These are phyloP conservation scores for Phyllosticta capitalensis DNA, from an alignment of 2,329 filamentous ascomycete species.

Conservation along the genomic window DNA sequence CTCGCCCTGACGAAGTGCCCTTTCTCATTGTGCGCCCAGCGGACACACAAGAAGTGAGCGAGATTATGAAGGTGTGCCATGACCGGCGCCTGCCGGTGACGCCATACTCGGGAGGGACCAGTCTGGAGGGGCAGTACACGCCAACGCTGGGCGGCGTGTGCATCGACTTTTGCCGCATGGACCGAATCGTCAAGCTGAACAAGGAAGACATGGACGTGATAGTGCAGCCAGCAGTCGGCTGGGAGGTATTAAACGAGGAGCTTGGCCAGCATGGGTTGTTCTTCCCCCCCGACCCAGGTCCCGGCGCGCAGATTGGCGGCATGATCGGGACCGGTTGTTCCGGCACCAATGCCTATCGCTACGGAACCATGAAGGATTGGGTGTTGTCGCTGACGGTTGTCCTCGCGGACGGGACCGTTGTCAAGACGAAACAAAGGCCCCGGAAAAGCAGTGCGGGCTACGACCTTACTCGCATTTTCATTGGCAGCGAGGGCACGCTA, in stretches of 20 bases:
- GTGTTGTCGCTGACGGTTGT: slow-evolving; percentile 80
- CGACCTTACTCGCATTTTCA: slow-evolving; percentile 80
- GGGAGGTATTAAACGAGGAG: slow-evolving; percentile 76
- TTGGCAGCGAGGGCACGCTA: slow-evolving; percentile 85
- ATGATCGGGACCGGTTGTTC: slow-evolving; percentile 71
- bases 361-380: slow-evolving; percentile 94
- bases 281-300: slow-evolving; percentile 86
- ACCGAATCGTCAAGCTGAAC: slow-evolving; percentile 67
- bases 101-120: slow-evolving; percentile 79
- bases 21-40: slow-evolving; percentile 64
- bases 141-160: slow-evolving; percentile 75
- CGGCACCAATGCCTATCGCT: slow-evolving; percentile 84
- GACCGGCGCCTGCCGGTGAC: slow-evolving; percentile 72
- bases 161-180: slow-evolving; percentile 79
- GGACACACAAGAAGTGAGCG: slow-evolving; percentile 73
- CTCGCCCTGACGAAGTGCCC: slow-evolving; percentile 33
- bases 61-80: slow-evolving; percentile 83
- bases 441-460: slow-evolving; percentile 88
- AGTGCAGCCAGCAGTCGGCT: slow-evolving; percentile 61
- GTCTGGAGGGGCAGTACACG: slow-evolving; percentile 80
- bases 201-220: slow-evolving; percentile 55
- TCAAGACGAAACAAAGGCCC: slow-evolving; percentile 81
- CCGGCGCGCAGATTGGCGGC: slow-evolving; percentile 85
- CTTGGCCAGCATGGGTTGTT: slow-evolving; percentile 65
- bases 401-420: slow-evolving; percentile 77